phyloP scores from a whole-genome alignment of 2,329 filamentous ascomycete genomes.

The Bipolaris cookei region DNA sequence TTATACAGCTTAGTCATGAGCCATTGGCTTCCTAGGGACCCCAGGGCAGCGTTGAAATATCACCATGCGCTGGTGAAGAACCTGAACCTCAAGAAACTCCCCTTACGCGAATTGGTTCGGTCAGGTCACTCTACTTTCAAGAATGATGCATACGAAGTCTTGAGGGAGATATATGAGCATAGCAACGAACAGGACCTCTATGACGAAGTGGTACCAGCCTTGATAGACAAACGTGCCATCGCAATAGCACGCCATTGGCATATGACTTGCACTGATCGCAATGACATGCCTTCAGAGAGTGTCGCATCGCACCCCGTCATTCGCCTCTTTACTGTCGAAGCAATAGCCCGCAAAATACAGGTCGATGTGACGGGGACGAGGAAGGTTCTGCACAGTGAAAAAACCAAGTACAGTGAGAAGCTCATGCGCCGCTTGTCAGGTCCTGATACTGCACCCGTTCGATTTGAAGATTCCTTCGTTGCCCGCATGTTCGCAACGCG shows the following conservation, averaged over 20 bases:
- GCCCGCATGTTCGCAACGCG: slow-evolving; percentile 82
- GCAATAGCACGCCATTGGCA: slow-evolving; percentile 50
- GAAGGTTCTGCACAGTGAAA: slow-evolving; percentile 13
- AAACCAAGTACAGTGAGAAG: slow-evolving; percentile 35
- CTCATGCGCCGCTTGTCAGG: slow-evolving; percentile 48
- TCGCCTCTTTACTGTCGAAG: slow-evolving; percentile 37
- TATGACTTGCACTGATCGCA: slow-evolving; percentile 43
- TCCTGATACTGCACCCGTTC: slow-evolving; percentile 53
- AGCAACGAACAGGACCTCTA: slow-evolving; percentile 51
- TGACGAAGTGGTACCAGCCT: slow-evolving; percentile 47
- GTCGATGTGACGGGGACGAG: slow-evolving; percentile 8
- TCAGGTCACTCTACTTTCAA: slow-evolving; percentile 13
- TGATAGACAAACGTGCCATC: slow-evolving; percentile 38
- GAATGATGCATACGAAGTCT: slow-evolving; percentile 30
- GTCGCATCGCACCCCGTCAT: slow-evolving; percentile 40
- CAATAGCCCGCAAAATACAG: slow-evolving; percentile 18
- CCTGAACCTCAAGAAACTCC: slow-evolving; percentile 33
- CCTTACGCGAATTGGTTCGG: slow-evolving; percentile 30
- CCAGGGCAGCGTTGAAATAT: slow-evolving; percentile 27
- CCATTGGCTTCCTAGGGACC: slow-evolving; percentile 41
- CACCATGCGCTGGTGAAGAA: slow-evolving; percentile 37
- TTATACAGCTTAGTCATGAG: slow-evolving; percentile 57
- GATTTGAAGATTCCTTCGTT: slow-evolving; percentile 67
- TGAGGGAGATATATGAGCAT: slow-evolving; percentile 49
- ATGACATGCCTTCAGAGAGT: slow-evolving; percentile 48